Evolutionary conservation across 441 rosid species (phyloP).

Genomic region (Brassica hybrid): DNA sequence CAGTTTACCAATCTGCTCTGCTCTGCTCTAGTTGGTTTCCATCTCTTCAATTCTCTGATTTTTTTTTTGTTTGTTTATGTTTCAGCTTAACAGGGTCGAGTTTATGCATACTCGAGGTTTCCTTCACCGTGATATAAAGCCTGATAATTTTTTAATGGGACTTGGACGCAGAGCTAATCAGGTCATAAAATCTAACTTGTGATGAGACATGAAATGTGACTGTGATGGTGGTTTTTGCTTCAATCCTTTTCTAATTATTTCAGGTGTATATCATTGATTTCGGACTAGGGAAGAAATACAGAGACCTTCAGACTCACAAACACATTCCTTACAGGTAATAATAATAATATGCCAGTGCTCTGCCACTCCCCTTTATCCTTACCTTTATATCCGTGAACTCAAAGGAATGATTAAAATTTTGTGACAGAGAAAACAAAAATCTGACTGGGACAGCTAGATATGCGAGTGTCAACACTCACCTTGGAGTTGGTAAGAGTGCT

Average conservation of each 20-base stretch:
- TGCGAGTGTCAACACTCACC: constrained; percentile 89
- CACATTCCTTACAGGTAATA: constrained; percentile 94
- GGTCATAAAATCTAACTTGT: constrained; percentile 18
- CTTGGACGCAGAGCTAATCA: constrained; percentile 95
- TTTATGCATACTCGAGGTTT: constrained; percentile 95
- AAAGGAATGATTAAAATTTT: neutral
- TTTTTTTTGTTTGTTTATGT: constrained; percentile 17
- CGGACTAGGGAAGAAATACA: constrained; percentile 92
- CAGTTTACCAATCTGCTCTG: constrained; percentile 42
- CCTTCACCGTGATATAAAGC: constrained; percentile 98
- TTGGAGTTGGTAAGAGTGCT: constrained; percentile 69
- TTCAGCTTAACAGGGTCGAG: constrained; percentile 93
- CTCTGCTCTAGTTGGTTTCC: constrained; percentile 13
- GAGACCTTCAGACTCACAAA: constrained; percentile 95
- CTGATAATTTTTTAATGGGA: constrained; percentile 97
- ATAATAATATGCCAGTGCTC: too few species aligned
- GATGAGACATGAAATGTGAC: too few species aligned
- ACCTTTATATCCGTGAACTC: neutral
- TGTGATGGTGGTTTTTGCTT: neutral
- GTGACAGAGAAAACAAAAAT: constrained; percentile 74
- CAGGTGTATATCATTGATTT: constrained; percentile 90
- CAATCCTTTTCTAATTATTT: neutral
- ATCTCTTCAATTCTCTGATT: constrained; percentile 4
- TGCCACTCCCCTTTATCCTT: neutral
- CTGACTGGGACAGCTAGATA: constrained; percentile 91